Evolutionary conservation across 208 protist genomes (phyloP).

Genomic region (Trypanosoma lewisi): DNA sequence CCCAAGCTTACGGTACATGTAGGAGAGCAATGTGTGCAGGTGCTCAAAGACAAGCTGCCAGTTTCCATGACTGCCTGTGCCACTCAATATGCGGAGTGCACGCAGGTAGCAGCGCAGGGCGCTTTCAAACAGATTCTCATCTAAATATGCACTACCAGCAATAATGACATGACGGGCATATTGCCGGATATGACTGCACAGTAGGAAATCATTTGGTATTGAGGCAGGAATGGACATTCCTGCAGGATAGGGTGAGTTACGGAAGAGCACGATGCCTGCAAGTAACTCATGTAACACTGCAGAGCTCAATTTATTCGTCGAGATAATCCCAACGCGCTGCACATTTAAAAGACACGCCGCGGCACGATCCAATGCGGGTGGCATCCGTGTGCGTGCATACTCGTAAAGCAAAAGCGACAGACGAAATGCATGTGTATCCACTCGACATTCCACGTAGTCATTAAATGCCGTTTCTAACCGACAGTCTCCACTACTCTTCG

Average conservation of each 20-base stretch:
- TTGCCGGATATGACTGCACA: slow-evolving; percentile 45
- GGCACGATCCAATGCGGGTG: slow-evolving; percentile 51
- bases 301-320: slow-evolving; percentile 35
- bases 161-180: slow-evolving; percentile 45
- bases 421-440: slow-evolving; percentile 50
- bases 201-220: slow-evolving; percentile 42
- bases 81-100: slow-evolving; percentile 50
- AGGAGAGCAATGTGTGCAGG: slow-evolving; percentile 39
- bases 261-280: slow-evolving; percentile 46
- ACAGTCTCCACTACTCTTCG: slow-evolving; percentile 42
- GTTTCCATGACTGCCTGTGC: slow-evolving; percentile 40
- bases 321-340: slow-evolving; percentile 40
- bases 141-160: slow-evolving; percentile 54
- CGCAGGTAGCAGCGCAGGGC: slow-evolving; percentile 72
- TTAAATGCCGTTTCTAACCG: slow-evolving; percentile 66
- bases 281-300: slow-evolving; percentile 65
- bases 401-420: slow-evolving; percentile 65
- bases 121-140: slow-evolving; percentile 39
- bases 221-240: slow-evolving; percentile 34
- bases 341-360: slow-evolving; percentile 41
- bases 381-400: slow-evolving; percentile 53
- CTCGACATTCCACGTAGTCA: slow-evolving; percentile 54
- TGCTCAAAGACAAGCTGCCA: slow-evolving; percentile 66
- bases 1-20: slow-evolving; percentile 60
- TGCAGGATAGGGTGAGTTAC: slow-evolving; percentile 64